Percentiles rank a stretch among this genome's conserved stretches.
Conservation (phyloP, 495 filamentous ascomycete species). For the Lasiosphaeria miniovina region DNA sequence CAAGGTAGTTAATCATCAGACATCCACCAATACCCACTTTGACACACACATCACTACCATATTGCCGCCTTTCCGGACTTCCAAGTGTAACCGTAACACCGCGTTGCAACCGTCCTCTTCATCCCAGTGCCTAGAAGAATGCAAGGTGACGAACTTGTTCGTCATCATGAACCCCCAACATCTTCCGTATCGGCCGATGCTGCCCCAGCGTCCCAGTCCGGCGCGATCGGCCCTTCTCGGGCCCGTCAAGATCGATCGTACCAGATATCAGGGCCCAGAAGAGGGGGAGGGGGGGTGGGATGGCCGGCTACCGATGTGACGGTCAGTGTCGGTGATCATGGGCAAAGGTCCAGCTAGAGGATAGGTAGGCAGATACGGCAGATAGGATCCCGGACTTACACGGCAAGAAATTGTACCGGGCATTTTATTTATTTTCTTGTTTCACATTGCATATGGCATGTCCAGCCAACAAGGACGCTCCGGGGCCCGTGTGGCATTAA, state of each 20-base stretch:
- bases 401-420: background rate
- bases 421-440: slow-evolving; percentile 13
- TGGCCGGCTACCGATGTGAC: background rate
- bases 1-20: too few species aligned
- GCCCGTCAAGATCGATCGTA: background rate
- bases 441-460: slow-evolving; percentile 15
- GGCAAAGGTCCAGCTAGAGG: background rate
- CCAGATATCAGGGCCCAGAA: background rate
- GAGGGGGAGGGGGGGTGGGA: too few species aligned
- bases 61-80: background rate
- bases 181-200: background rate
- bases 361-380: background rate
- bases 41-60: background rate
- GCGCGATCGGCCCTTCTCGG: slow-evolving; percentile 8
- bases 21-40: too few species aligned
- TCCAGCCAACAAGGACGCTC: slow-evolving; percentile 12
- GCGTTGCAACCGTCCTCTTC: background rate
- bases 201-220: slow-evolving; percentile 2
- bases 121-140: too few species aligned
- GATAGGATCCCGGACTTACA: background rate
- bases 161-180: background rate
- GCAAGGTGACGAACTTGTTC: background rate
- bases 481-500: slow-evolving; percentile 3
- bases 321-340: background rate
- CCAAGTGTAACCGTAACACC: background rate